Percentiles rank a stretch among this genome's conserved stretches.
Conservation (phyloP, 768 basidiomycete species). For the Podaxis pistillaris region DNA sequence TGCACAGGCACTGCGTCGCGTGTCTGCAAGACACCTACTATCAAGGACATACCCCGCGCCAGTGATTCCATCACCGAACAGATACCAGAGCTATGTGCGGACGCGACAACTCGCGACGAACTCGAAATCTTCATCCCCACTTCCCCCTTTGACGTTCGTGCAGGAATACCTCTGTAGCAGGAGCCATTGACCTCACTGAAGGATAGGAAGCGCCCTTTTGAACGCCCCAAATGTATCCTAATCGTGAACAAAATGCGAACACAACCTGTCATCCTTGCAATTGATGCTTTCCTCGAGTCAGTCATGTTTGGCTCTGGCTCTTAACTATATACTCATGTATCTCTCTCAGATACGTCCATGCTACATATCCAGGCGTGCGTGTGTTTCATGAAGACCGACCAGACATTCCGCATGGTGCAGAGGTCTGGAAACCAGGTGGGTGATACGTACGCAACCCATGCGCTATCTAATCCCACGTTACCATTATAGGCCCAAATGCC, state of each 20-base stretch:
- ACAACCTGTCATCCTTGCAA: conserved; percentile 72
- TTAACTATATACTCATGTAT: background rate
- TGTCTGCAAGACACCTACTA: background rate
- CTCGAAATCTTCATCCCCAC: background rate
- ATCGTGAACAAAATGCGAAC: conserved; percentile 83
- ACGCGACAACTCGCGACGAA: conserved; percentile 3
- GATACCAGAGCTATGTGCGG: background rate
- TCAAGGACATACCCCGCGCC: background rate
- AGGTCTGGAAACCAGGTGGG: conserved; percentile 66
- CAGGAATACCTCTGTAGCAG: background rate
- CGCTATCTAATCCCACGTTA: background rate
- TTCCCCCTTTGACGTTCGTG: conserved; percentile 8
- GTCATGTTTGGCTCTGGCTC: conserved; percentile 22
- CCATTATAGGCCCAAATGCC: conserved; percentile 40
- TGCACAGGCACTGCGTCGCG: background rate
- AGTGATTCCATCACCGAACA: background rate
- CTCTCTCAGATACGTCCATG: conserved; percentile 49
- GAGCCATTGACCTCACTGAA: conserved; percentile 7
- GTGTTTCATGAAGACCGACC: conserved; percentile 66
- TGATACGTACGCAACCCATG: background rate
- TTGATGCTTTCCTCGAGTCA: conserved; percentile 70
- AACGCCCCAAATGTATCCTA: conserved; percentile 60
- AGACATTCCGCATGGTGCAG: conserved; percentile 63
- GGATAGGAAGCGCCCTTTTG: conserved; percentile 16
- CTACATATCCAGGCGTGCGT: conserved; percentile 56